Base-by-base conservation (phyloP, 2,329 filamentous ascomycete species). In the Grosmannia huntii region DNA sequence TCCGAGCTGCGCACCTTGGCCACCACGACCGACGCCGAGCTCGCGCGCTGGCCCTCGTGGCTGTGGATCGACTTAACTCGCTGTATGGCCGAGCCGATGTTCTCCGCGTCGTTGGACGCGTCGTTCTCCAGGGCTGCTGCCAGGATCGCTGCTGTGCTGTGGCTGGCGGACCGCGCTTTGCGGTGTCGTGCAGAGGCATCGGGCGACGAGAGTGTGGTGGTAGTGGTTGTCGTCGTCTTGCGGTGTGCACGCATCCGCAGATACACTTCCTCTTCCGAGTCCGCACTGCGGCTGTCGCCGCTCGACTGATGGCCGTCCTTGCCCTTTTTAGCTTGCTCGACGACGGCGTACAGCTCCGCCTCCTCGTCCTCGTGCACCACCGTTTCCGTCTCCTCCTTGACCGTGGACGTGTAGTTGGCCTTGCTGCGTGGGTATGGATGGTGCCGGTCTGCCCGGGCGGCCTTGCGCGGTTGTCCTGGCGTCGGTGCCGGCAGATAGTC, bases 401-500 rank as follows among this genome's bases (percentile, higher is more conserved):
- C 69, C 1, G 69, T 65, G 10, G 55, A 51, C 3, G 41, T 33
- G 27, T 73, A 72, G 55, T 73, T 76, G 71, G 27, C 78, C 79
- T 59, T 85, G 79, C 56, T 83, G 73, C 68, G 67, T 49, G 62
- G 58, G 70, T 91, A 88, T 12, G 86, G 83, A 69, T 91, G 82
- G 64, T 89, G 86, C 28, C 86, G 83, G 65, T 91, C 89, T 60
- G 46, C 80, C 59, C 89, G 84, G 63, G 85, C 86, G 19, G 87
- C 87, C 77, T 99, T 97, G 62, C 94, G 84, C 31, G 94, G 94
- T 70, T 99, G 94, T 2, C 94, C 94, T 0, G 94, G 94, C 5
- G 94, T 99, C 3, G 94, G 94, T 0, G 91, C 92, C 3, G 94
- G 94, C 5, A 99, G 81, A 65, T 95, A 95, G 68, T 96, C 91